phyloP scores from a whole-genome alignment of 345 rosid genomes.

The Euphorbia peplus region DNA sequence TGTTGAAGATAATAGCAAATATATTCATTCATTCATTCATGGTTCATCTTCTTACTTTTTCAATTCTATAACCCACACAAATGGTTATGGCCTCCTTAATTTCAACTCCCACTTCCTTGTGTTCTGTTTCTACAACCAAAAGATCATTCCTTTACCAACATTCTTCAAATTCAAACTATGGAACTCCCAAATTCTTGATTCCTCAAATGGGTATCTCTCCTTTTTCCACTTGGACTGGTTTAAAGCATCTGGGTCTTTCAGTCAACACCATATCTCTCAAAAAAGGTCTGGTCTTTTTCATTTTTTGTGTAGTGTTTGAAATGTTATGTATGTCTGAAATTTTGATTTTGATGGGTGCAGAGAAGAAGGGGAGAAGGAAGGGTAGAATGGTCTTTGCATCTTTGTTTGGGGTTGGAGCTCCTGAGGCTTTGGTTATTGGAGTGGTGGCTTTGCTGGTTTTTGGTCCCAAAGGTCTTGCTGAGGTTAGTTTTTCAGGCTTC shows the following conservation, averaged over 20 bases:
- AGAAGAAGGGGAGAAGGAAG: conserved; percentile 43
- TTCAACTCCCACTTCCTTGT: conserved; percentile 23
- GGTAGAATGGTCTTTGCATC: conserved; percentile 61
- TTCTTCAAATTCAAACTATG: conserved; percentile 24
- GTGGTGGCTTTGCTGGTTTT: conserved; percentile 96
- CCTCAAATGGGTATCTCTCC: conserved; percentile 38
- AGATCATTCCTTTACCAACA: conserved; percentile 24
- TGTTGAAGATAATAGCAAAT: conserved; percentile 3
- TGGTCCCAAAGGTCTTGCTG: conserved; percentile 99
- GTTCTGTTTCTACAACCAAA: conserved; percentile 36
- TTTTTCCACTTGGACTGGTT: conserved; percentile 63
- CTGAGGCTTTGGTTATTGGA: conserved; percentile 96
- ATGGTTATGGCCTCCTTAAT: conserved; percentile 49
- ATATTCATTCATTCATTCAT: not conserved
- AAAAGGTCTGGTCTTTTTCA: conserved; percentile 37
- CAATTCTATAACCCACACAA: conserved; percentile 7
- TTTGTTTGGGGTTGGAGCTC: conserved; percentile 96
- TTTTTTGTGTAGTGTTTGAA: conserved; percentile 1
- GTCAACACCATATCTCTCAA: conserved; percentile 37
- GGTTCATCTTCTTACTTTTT: not conserved
- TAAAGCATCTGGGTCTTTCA: conserved; percentile 69
- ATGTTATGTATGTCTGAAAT: not conserved
- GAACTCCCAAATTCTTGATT: conserved; percentile 33
- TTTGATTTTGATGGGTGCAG: conserved; percentile 36
- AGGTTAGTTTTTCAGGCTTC: conserved; percentile 44